phyloP scores from a whole-genome alignment of 148 eudicot species.

The Rhododendron kiyosumense region DNA sequence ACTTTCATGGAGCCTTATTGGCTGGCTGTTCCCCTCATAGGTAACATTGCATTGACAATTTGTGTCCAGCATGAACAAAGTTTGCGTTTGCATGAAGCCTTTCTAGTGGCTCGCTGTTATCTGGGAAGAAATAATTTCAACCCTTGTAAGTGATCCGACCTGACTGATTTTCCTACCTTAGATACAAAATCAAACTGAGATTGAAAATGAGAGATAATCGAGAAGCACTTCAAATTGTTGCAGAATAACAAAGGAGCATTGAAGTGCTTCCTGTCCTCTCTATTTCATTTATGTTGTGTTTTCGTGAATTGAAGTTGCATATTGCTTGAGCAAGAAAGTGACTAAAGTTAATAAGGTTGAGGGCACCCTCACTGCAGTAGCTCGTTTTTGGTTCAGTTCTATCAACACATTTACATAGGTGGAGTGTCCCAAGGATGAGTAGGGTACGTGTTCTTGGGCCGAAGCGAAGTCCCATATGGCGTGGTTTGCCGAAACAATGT shows the following conservation, averaged over 20 bases:
- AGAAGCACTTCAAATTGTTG: neutral
- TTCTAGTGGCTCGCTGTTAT: neutral
- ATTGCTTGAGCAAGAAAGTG: neutral
- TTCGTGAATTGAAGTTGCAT: neutral
- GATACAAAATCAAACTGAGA: neutral
- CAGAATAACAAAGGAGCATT: neutral
- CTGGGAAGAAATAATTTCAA: neutral
- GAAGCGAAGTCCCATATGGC: neutral
- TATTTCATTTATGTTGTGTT: neutral
- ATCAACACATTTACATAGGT: neutral
- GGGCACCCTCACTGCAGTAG: neutral
- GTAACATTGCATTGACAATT: neutral
- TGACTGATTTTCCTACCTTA: neutral
- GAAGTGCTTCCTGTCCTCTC: neutral
- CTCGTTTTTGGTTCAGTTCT: neutral
- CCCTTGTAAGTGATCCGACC: neutral
- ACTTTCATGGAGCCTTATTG: neutral
- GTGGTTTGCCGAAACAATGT: neutral
- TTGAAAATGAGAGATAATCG: neutral
- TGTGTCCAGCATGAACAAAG: neutral
- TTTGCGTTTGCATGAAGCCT: slow-evolving; percentile 5
- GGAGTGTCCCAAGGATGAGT: neutral
- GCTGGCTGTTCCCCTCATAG: neutral
- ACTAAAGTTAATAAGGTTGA: neutral
- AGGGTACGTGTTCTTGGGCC: neutral